Evolutionary conservation across 495 filamentous ascomycete genomes (phyloP).

Genomic region (Xylaria telfairii): DNA sequence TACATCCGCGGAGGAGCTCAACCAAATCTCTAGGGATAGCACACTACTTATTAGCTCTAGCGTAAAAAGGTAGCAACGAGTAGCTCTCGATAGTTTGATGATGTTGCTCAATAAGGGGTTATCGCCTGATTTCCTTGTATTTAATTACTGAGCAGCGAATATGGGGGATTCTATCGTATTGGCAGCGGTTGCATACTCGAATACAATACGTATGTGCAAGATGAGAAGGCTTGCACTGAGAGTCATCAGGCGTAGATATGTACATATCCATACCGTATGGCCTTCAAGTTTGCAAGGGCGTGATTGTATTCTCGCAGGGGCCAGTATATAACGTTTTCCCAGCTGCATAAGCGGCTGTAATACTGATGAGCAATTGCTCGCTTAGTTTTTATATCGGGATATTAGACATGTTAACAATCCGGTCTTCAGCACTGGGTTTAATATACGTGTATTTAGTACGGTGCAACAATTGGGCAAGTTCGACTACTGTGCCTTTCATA

Average conservation of each 20-base stretch:
- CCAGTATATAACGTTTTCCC: no score
- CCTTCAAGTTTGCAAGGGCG: neutral
- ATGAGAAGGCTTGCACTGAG: no score
- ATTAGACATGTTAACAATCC: neutral
- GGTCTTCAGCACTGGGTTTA: neutral
- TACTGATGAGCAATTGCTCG: neutral
- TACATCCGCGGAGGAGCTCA: neutral
- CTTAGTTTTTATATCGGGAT: neutral
- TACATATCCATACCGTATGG: neutral
- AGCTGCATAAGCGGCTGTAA: neutral
- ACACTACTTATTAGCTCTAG: no score
- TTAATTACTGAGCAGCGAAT: neutral
- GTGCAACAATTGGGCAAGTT: neutral
- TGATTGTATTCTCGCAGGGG: neutral
- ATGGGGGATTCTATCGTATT: neutral
- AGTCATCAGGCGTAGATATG: no score
- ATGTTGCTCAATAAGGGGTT: neutral
- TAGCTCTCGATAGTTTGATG: neutral
- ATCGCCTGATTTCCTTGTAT: neutral
- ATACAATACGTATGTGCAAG: no score
- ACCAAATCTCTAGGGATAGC: neutral
- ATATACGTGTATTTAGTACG: neutral
- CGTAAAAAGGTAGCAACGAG: neutral
- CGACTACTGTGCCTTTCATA: neutral
- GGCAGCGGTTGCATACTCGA: neutral